These are phyloP conservation scores for Trichoderma asperelloides DNA, from an alignment of 495 filamentous ascomycete genomes.

Conservation along the genomic window DNA sequence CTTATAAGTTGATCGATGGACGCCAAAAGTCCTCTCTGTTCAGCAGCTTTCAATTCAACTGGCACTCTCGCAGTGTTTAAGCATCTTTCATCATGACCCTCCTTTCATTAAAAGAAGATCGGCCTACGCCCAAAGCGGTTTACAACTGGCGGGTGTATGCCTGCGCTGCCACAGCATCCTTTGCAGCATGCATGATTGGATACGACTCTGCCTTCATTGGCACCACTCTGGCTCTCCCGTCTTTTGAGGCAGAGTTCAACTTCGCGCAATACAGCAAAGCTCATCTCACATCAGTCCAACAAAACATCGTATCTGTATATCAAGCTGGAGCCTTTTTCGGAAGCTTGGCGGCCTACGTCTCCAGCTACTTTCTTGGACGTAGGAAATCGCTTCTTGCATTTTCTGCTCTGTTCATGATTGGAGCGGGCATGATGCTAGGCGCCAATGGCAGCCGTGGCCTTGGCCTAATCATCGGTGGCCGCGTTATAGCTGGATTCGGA, in stretches of 20 bases:
- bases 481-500: conserved; percentile 44
- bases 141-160: conserved; percentile 71
- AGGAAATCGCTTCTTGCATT: conserved; percentile 46
- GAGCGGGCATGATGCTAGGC: conserved; percentile 55
- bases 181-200: conserved; percentile 63
- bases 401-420: conserved; percentile 49
- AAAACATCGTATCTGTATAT: conserved; percentile 63
- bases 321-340: conserved; percentile 63
- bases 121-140: conserved; percentile 54
- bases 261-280: conserved; percentile 33
- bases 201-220: conserved; percentile 67
- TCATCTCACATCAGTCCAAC: conserved; percentile 41
- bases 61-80: neutral
- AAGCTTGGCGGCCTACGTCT: conserved; percentile 50
- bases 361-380: conserved; percentile 49
- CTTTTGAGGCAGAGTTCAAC: conserved; percentile 51
- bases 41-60: neutral
- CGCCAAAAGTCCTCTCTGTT: neutral
- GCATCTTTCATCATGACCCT: conserved; percentile 42
- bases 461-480: conserved; percentile 49
- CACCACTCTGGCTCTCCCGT: conserved; percentile 52
- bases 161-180: conserved; percentile 53
- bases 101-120: conserved; percentile 52
- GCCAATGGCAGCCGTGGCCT: conserved; percentile 48
- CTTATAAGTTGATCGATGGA: neutral